A percentile compares a stretch with the other conserved stretches of the same genome.
Conservation (phyloP, 192 early-diverging fungal genomes). For the Entrophospora sp. region DNA sequence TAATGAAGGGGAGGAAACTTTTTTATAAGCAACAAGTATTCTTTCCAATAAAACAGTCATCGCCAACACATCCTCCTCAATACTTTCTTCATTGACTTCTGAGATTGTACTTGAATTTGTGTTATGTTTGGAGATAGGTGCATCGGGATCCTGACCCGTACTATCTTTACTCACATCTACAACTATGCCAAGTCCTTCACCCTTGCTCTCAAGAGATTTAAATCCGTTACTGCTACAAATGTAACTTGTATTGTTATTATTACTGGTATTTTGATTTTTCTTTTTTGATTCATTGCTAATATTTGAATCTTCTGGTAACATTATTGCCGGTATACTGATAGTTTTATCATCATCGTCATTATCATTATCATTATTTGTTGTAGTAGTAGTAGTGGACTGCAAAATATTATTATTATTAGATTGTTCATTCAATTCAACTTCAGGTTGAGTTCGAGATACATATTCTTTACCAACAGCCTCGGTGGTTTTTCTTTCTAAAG, state of each 20-base stretch:
- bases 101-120: neutral
- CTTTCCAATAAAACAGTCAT: conserved; percentile 2
- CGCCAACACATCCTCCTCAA: neutral
- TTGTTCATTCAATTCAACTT: neutral
- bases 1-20: neutral
- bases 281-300: too few relatives aligned
- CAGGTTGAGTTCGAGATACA: too few relatives aligned
- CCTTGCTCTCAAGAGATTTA: neutral
- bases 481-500: neutral
- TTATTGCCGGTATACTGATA: too few relatives aligned
- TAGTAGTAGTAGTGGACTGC: neutral
- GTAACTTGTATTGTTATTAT: too few relatives aligned
- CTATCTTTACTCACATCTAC: neutral
- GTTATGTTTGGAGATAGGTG: neutral
- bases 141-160: neutral
- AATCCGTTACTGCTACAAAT: neutral
- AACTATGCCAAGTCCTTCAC: neutral
- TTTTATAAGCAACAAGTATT: conserved; percentile 11
- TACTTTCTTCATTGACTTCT: conserved; percentile 13
- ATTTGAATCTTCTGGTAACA: too few relatives aligned
- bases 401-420: too few relatives aligned
- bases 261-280: too few relatives aligned
- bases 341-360: too few relatives aligned
- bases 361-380: neutral
- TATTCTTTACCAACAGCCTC: neutral